phyloP scores from a whole-genome alignment of 225 moss, liverwort and hornwort species.

The Asterella californica region DNA sequence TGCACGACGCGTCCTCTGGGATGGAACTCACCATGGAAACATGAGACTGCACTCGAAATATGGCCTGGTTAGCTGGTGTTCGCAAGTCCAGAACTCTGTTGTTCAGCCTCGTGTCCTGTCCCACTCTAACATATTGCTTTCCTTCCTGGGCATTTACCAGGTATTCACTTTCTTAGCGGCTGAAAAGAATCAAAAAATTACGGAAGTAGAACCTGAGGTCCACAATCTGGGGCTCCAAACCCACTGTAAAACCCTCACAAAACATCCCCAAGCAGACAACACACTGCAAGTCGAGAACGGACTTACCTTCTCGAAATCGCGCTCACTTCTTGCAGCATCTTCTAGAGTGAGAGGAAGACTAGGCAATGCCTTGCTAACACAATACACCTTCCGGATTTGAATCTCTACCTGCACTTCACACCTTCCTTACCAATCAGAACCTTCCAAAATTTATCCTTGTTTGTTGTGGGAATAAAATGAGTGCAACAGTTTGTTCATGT shows the following conservation, averaged over 20 bases:
- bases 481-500: too few relatives aligned
- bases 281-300: neutral
- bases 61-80: slow-evolving; percentile 90
- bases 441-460: neutral
- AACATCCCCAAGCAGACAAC: neutral
- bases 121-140: slow-evolving; percentile 54
- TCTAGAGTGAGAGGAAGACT: slow-evolving; percentile 83
- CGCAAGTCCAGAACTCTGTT: slow-evolving; percentile 81
- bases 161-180: neutral
- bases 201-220: neutral
- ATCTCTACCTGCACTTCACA: slow-evolving; percentile 63
- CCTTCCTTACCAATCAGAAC: slow-evolving; percentile 4
- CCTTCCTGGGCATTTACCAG: slow-evolving; percentile 45
- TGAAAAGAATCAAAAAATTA: neutral
- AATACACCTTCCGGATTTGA: slow-evolving; percentile 64
- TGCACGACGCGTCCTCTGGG: too few relatives aligned
- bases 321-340: slow-evolving; percentile 83
- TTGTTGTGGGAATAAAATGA: neutral
- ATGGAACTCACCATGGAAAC: slow-evolving; percentile 56
- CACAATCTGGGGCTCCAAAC: neutral
- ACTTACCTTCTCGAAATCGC: slow-evolving; percentile 66
- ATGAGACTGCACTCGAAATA: slow-evolving; percentile 75
- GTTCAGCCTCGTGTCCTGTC: slow-evolving; percentile 83
- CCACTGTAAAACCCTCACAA: neutral
- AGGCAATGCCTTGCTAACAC: slow-evolving; percentile 68